Conservation (phyloP, 768 basidiomycete species). For the Lactifluus hygrophoroides region DNA sequence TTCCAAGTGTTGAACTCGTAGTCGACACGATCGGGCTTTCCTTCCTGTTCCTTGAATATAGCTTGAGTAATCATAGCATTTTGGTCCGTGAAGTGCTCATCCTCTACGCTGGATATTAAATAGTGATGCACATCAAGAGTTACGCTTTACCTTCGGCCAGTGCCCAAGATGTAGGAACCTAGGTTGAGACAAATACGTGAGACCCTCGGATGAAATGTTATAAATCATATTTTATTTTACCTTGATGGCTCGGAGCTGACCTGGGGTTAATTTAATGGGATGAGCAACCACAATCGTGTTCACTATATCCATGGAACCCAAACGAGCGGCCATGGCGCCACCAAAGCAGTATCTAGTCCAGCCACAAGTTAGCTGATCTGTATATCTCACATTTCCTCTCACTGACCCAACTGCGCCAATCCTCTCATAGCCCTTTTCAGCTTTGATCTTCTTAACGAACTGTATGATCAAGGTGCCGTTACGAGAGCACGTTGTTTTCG, state of each 20-base stretch:
- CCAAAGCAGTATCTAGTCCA: slow-evolving; percentile 35
- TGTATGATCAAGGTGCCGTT: slow-evolving; percentile 11
- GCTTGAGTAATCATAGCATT: slow-evolving; percentile 26
- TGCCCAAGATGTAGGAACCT: slow-evolving; percentile 26
- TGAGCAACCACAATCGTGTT: slow-evolving; percentile 35
- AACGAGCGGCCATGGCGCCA: slow-evolving; percentile 25
- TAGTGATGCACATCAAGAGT: background rate
- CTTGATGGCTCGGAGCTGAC: slow-evolving; percentile 32
- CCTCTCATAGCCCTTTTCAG: slow-evolving; percentile 32
- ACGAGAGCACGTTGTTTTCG: background rate
- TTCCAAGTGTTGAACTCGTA: slow-evolving; percentile 33
- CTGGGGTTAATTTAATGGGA: slow-evolving; percentile 28
- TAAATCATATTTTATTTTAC: no score
- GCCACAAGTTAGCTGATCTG: background rate
- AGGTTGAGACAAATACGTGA: slow-evolving; percentile 3
- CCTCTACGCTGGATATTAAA: slow-evolving; percentile 25
- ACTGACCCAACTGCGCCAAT: slow-evolving; percentile 38
- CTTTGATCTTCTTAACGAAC: slow-evolving; percentile 33
- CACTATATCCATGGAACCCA: slow-evolving; percentile 28
- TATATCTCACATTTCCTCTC: background rate
- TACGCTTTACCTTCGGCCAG: slow-evolving; percentile 32
- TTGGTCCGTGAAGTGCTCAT: slow-evolving; percentile 24
- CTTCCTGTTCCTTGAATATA: slow-evolving; percentile 27
- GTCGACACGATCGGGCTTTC: slow-evolving; percentile 25
- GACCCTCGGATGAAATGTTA: slow-evolving; percentile 3